phyloP scores from a whole-genome alignment of 1,284 basidiomycete species.

The Austropuccinia psidii region DNA sequence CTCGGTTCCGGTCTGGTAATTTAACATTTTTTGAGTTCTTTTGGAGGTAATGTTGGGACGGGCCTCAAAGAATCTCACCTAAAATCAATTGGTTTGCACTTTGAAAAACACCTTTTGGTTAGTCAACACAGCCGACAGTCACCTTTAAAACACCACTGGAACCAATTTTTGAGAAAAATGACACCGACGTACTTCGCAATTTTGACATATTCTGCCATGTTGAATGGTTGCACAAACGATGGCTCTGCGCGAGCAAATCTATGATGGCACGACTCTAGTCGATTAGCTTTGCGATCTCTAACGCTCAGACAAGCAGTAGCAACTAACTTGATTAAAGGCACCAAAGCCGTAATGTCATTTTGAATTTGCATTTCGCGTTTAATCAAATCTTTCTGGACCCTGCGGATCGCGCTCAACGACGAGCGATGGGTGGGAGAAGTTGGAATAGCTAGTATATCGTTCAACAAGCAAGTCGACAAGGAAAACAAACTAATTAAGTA shows the following conservation, averaged over 20 bases:
- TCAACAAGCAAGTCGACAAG: not conserved
- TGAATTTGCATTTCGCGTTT: constrained; percentile 47
- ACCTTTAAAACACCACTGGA: not conserved
- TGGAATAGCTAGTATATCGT: not conserved
- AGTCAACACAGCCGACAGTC: not conserved
- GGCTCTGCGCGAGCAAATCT: constrained; percentile 39
- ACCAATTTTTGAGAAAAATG: not conserved
- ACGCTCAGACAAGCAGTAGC: constrained; percentile 27
- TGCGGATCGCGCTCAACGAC: constrained; percentile 42
- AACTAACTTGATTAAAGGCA: constrained; percentile 47
- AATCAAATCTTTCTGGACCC: constrained; percentile 45
- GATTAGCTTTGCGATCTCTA: not conserved
- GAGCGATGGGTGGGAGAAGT: constrained; percentile 37
- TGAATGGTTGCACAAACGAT: constrained; percentile 41
- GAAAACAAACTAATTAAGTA: not conserved
- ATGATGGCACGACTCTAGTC: not conserved
- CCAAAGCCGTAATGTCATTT: constrained; percentile 44
- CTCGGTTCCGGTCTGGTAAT: constrained; percentile 7
- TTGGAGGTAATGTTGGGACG: not conserved
- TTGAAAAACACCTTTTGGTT: not conserved
- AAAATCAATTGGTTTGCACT: not conserved
- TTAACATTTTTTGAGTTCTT: not conserved
- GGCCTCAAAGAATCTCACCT: not conserved
- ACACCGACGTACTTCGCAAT: not conserved
- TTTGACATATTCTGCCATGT: constrained; percentile 28